A percentile compares a stretch with the other conserved stretches of the same genome.
These are phyloP conservation scores for Pseudopyricularia javanii DNA, from an alignment of 2,329 filamentous ascomycete species.

Conservation along the genomic window DNA sequence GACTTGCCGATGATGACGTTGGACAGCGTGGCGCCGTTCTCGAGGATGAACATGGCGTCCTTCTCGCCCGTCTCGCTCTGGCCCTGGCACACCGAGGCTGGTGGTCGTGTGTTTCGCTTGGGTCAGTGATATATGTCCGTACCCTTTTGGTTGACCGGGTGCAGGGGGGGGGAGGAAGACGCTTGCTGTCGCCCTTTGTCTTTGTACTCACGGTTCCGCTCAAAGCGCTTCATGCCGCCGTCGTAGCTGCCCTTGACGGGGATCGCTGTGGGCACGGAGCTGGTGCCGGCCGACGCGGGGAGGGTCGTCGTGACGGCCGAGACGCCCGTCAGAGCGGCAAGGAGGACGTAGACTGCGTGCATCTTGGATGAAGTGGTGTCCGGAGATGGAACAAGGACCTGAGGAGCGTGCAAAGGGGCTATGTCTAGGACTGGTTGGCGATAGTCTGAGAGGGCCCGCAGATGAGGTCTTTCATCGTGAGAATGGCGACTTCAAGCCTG, in stretches of 20 bases:
- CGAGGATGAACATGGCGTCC: slow-evolving; percentile 36
- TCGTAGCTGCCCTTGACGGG: slow-evolving; percentile 3
- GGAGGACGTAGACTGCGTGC: slow-evolving; percentile 1
- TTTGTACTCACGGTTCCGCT: slow-evolving; percentile 3
- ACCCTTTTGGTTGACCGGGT: neutral
- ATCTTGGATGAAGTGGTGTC: neutral
- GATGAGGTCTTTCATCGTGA: neutral
- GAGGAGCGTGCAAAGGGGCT: neutral
- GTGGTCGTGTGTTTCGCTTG: neutral
- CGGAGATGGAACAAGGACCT: neutral
- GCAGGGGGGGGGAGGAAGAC: neutral
- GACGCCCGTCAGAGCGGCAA: slow-evolving; percentile 2
- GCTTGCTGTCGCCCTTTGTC: no score
- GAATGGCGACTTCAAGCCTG: neutral
- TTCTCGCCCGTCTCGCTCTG: slow-evolving; percentile 12
- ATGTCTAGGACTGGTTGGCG: neutral
- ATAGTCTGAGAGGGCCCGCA: neutral
- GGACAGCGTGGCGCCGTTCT: slow-evolving; percentile 33
- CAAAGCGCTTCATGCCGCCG: slow-evolving; percentile 3
- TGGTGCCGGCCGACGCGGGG: slow-evolving; percentile 2
- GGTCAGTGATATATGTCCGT: neutral
- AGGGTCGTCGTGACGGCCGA: slow-evolving; percentile 3
- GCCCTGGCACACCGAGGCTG: slow-evolving; percentile 6
- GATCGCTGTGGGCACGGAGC: slow-evolving; percentile 2
- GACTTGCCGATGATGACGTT: slow-evolving; percentile 39